phyloP scores from a whole-genome alignment of 208 protist species.

The Trypanosoma scelopori region DNA sequence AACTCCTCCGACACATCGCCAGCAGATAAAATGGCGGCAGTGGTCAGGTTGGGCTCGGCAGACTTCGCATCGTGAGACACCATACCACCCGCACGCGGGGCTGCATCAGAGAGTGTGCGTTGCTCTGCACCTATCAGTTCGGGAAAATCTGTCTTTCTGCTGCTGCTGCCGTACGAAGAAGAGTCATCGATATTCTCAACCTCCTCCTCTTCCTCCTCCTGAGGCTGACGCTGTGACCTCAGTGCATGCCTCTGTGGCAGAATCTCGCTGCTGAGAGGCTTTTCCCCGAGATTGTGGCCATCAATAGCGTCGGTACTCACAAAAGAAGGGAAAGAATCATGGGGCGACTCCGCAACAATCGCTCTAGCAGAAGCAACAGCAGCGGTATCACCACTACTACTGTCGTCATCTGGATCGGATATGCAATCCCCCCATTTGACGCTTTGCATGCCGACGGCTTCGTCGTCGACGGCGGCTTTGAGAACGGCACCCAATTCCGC shows the following conservation, averaged over 20 bases:
- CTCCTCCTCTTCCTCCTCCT: slow-evolving; percentile 3
- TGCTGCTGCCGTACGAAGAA: not conserved
- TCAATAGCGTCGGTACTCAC: no score
- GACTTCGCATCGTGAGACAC: not conserved
- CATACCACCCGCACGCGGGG: not conserved
- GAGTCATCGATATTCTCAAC: not conserved
- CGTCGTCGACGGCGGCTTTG: not conserved
- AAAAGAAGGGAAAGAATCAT: not conserved
- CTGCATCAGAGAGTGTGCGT: not conserved
- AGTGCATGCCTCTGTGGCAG: not conserved
- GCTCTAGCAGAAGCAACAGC: not conserved
- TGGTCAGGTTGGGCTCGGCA: not conserved
- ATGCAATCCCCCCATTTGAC: no score
- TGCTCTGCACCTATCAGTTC: not conserved
- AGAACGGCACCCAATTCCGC: slow-evolving; percentile 17
- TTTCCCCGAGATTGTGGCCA: no score
- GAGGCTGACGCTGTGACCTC: not conserved
- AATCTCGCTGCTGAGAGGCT: no score
- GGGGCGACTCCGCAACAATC: not conserved
- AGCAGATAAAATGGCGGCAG: not conserved
- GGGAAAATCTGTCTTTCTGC: not conserved
- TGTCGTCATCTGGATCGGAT: no score
- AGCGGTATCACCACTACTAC: no score
- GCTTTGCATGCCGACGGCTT: not conserved
- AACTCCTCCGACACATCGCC: not conserved